Base-by-base conservation (phyloP, 495 filamentous ascomycete genomes). In the Penicillium ochrochloron region DNA sequence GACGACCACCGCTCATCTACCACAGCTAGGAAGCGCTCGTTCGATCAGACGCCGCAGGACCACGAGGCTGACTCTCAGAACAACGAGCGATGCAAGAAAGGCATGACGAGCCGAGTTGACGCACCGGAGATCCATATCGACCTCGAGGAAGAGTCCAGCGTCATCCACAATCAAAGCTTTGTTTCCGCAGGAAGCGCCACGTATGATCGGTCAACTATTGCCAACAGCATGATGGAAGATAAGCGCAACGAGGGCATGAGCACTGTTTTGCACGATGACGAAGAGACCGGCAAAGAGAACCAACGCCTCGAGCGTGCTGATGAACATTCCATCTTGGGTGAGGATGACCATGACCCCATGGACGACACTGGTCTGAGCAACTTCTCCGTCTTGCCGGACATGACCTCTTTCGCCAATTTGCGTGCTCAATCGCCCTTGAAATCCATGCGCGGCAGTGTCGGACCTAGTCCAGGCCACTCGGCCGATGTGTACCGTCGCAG, bases 371-470 rank as follows among this genome's bases (percentile, higher is more conserved):
- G 89, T 44, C 90, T 95, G 69, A 96, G 91, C 76, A 85, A 83
- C 15, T 97, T 96, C 76, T 97, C 93, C 4, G 90, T 91, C 0
- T 85, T 96, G 46, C 92, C 92, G 29, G 92, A 95, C 62, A 88
- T 95, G 86, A 95, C 92, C n/a, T 84, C 88, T 66, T 92, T 96
- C 69, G 89, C 92, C 10, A 85, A 87, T 39, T 75, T 93, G 63
- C 74, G 73, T n/a, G 84, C 85, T 60, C 86, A 87, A 25, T 83
- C 81, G 14, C 84, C 86, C 9, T 75, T 79, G 6, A 86, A 85
- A 66, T 73, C 68, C 14, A 71, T 71, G 34, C 76, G 74, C 56
- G 57, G 59, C 11, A 73, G 74, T 69, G 77, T 80, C 46, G 76
- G 57, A 15, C 68, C 63, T 70, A 74, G 70, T 37, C 68, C 74